phyloP scores from a whole-genome alignment of 805 yeast genomes.

The Schwanniomyces vanrijiae region DNA sequence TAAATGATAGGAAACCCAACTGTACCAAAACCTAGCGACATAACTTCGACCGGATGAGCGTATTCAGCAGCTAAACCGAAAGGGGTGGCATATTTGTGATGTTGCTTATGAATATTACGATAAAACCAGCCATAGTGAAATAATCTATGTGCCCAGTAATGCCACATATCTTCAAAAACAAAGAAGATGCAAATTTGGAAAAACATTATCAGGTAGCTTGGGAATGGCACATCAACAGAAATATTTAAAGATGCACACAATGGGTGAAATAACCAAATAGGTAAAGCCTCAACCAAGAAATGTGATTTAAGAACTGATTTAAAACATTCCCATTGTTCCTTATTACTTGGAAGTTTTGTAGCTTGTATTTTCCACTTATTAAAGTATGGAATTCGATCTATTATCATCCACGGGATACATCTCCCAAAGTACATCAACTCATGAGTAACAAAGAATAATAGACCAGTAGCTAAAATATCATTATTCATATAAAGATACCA shows the following conservation, averaged over 20 bases:
- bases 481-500: slow-evolving; percentile 55
- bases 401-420: slow-evolving; percentile 58
- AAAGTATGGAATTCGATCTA: slow-evolving; percentile 54
- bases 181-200: slow-evolving; percentile 50
- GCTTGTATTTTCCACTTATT: slow-evolving; percentile 55
- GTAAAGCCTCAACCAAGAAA: slow-evolving; percentile 58
- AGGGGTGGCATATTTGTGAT: slow-evolving; percentile 62
- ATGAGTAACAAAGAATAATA: slow-evolving; percentile 53
- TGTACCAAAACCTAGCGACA: slow-evolving; percentile 58
- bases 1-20: slow-evolving; percentile 59
- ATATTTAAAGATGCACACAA: slow-evolving; percentile 50
- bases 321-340: slow-evolving; percentile 63
- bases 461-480: slow-evolving; percentile 58
- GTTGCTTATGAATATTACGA: slow-evolving; percentile 59
- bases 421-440: slow-evolving; percentile 60
- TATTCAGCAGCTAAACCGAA: slow-evolving; percentile 63
- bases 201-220: slow-evolving; percentile 40
- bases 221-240: slow-evolving; percentile 54
- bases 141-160: slow-evolving; percentile 57
- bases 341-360: slow-evolving; percentile 48
- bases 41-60: slow-evolving; percentile 61
- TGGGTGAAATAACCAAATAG: slow-evolving; percentile 65
- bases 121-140: slow-evolving; percentile 58
- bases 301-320: slow-evolving; percentile 58
- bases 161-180: slow-evolving; percentile 59